These are phyloP conservation scores for Pythium phragmiticola DNA, from an alignment of 352 stramenopile species.

Conservation along the genomic window DNA sequence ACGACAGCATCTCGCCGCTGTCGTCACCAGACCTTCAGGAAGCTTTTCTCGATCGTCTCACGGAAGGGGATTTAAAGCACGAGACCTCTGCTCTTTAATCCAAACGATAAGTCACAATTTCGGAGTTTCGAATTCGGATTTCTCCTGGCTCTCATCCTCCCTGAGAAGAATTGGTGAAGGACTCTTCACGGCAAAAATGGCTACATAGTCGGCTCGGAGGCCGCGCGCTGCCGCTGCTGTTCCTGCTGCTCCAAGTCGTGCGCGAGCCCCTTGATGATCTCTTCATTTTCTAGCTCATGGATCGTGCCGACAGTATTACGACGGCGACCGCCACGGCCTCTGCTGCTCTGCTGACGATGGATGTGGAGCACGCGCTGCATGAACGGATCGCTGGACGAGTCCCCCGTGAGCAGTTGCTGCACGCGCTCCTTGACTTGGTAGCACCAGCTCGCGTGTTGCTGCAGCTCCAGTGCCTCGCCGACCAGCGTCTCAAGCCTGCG, in stretches of 20 bases:
- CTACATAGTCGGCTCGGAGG: background rate
- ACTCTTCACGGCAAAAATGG: background rate
- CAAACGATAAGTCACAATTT: too few relatives aligned
- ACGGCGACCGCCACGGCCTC: conserved; percentile 7
- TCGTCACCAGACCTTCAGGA: conserved; percentile 30
- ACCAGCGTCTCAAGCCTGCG: conserved; percentile 41
- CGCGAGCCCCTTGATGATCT: conserved; percentile 42
- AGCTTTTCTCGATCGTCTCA: conserved; percentile 32
- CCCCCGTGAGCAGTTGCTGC: conserved; percentile 36
- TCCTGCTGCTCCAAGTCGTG: conserved; percentile 13
- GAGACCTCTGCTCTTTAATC: conserved; percentile 39
- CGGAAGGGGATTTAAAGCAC: conserved; percentile 45
- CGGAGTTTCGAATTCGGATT: too few relatives aligned
- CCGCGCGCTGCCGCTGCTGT: conserved; percentile 8
- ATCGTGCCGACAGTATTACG: conserved; percentile 50
- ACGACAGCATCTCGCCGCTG: conserved; percentile 35
- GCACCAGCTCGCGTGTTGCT: conserved; percentile 53
- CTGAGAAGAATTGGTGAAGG: too few relatives aligned
- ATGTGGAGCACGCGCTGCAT: conserved; percentile 39
- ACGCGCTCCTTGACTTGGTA: conserved; percentile 53
- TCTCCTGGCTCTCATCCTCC: too few relatives aligned
- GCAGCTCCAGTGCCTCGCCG: conserved; percentile 45
- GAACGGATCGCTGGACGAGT: conserved; percentile 37
- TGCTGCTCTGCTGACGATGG: conserved; percentile 10
- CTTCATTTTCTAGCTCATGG: conserved; percentile 57